Conservation (phyloP, 139 green algal species). For the Micractinium conductrix region DNA sequence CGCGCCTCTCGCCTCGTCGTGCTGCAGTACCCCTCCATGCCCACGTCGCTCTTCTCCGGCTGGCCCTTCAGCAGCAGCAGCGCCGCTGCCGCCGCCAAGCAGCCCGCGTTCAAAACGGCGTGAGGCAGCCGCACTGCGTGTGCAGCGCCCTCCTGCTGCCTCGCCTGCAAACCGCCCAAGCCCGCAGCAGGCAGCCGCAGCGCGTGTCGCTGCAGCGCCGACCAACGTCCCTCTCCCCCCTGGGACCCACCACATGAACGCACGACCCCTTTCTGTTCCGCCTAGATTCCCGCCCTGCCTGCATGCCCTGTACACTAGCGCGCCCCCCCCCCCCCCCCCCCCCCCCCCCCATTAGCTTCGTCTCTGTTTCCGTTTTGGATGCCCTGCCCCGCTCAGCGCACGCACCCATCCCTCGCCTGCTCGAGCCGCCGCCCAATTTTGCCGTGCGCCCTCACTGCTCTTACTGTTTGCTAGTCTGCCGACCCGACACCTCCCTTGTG, state of each 20-base stretch:
- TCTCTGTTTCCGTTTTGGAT: background rate
- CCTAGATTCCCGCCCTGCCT: background rate
- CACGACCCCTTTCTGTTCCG: background rate
- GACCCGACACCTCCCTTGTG: too few species aligned
- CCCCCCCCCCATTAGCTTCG: background rate
- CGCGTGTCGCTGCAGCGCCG: too few species aligned
- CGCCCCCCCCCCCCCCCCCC: too few species aligned
- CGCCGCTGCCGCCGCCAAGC: background rate
- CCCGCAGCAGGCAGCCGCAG: background rate
- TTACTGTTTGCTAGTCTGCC: too few species aligned
- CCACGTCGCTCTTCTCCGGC: constrained; percentile 2
- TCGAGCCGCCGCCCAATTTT: too few species aligned
- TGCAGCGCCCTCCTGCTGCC: background rate
- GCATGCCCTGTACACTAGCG: background rate
- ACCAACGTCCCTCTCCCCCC: background rate
- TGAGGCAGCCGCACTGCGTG: background rate
- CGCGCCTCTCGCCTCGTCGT: background rate
- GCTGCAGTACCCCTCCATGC: constrained; percentile 14
- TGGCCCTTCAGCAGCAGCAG: background rate
- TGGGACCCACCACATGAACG: background rate
- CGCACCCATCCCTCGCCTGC: too few species aligned
- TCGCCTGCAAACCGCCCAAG: constrained; percentile 15
- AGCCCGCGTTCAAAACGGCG: constrained; percentile 4
- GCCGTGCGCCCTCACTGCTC: too few species aligned
- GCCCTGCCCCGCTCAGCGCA: background rate